A percentile compares a stretch with the other conserved stretches of the same genome.
Evolutionary conservation across 495 filamentous ascomycete genomes (phyloP).

Genomic region (Bacidia gigantensis): DNA sequence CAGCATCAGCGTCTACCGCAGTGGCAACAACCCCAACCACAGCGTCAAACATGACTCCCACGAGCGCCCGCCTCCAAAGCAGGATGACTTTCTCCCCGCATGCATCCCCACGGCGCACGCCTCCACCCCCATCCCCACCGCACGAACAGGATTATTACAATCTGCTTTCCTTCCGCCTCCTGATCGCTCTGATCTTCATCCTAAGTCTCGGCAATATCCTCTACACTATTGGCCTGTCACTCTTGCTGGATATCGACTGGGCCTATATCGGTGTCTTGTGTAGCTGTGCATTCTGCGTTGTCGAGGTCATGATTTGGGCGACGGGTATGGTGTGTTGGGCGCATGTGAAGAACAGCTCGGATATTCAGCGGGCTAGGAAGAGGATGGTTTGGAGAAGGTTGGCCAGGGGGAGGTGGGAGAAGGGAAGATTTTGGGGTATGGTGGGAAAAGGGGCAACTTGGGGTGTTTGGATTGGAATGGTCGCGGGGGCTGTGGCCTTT

Average conservation of each 20-base stretch:
- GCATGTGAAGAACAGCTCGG: background rate
- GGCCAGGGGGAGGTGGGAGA: background rate
- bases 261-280: background rate
- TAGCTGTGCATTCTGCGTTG: background rate
- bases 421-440: background rate
- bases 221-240: background rate
- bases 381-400: background rate
- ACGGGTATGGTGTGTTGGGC: background rate
- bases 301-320: background rate
- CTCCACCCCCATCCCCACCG: background rate
- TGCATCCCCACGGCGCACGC: background rate
- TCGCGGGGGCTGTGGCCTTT: background rate
- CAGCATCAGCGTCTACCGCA: too few relatives aligned
- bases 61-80: background rate
- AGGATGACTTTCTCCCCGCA: too few relatives aligned
- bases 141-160: constrained; percentile 1
- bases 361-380: too few relatives aligned
- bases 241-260: constrained; percentile 1
- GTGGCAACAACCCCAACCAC: too few relatives aligned
- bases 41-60: too few relatives aligned
- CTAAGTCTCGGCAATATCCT: background rate
- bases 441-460: background rate
- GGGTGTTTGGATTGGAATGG: background rate
- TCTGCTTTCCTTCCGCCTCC: background rate
- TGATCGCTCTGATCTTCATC: constrained; percentile 2